These are phyloP conservation scores for Salix brachista DNA, from an alignment of 345 rosid species.

Conservation along the genomic window DNA sequence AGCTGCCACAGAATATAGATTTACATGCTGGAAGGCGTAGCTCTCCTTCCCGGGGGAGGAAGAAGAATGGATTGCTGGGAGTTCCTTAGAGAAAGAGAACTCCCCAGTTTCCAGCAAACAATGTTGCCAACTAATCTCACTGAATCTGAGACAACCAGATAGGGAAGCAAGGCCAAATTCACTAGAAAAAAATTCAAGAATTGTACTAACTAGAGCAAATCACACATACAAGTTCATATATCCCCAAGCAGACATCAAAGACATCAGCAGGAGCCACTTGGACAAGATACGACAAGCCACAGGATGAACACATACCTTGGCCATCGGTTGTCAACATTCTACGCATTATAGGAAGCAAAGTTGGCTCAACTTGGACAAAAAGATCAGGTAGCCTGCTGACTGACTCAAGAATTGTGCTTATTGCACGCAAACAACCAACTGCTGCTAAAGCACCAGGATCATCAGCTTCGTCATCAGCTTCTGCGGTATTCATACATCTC, in stretches of 20 bases:
- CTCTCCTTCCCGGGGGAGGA: neutral
- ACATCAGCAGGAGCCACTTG: neutral
- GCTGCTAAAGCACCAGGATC: conserved; percentile 96
- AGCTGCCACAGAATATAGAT: neutral
- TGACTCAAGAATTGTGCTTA: conserved; percentile 92
- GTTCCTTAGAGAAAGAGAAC: neutral
- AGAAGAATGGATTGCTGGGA: neutral
- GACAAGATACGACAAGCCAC: neutral
- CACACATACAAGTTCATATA: neutral
- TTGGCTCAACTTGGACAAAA: conserved; percentile 82
- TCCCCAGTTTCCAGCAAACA: neutral
- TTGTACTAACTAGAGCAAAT: neutral
- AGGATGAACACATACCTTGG: conserved; percentile 49
- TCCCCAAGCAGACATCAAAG: neutral
- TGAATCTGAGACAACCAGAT: neutral
- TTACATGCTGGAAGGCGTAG: neutral
- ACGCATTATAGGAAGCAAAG: conserved; percentile 84
- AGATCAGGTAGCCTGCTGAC: conserved; percentile 89
- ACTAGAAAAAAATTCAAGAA: neutral
- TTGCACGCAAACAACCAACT: conserved; percentile 94
- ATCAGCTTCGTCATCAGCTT: conserved; percentile 73
- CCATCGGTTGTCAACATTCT: conserved; percentile 96
- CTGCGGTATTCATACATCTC: conserved; percentile 91
- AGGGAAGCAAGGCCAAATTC: neutral
- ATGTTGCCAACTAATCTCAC: neutral